Conservation (phyloP, 2,329 filamentous ascomycete genomes). For the Xylariaceae sp. region DNA sequence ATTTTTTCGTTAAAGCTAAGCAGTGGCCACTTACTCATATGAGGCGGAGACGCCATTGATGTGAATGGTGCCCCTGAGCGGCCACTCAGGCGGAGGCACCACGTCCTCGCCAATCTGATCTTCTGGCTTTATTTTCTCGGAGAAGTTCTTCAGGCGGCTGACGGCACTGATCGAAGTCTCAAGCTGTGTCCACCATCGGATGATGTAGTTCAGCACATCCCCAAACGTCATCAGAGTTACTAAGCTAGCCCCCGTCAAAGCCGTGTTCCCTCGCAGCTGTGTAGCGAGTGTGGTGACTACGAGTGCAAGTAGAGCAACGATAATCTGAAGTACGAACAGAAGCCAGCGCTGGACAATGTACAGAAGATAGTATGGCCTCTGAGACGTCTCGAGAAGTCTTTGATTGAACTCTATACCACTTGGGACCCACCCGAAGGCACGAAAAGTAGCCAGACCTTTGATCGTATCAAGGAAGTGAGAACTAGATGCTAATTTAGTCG, state of each 20-base stretch:
- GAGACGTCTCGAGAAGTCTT: slow-evolving; percentile 53
- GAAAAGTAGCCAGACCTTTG: slow-evolving; percentile 50
- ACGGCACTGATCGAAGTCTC: slow-evolving; percentile 41
- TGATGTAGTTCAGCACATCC: slow-evolving; percentile 30
- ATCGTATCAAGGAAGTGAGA: slow-evolving; percentile 52
- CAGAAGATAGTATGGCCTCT: slow-evolving; percentile 55
- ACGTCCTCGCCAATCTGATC: slow-evolving; percentile 29
- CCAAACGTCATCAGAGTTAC: slow-evolving; percentile 39
- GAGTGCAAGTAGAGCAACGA: slow-evolving; percentile 29
- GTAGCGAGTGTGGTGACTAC: slow-evolving; percentile 30
- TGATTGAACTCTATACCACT: slow-evolving; percentile 38
- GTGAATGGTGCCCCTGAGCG: slow-evolving; percentile 29
- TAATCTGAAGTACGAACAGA: slow-evolving; percentile 21
- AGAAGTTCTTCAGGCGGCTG: slow-evolving; percentile 32
- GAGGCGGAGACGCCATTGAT: slow-evolving; percentile 33
- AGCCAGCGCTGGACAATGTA: slow-evolving; percentile 48
- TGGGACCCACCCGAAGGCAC: slow-evolving; percentile 52
- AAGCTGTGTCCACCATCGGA: slow-evolving; percentile 34
- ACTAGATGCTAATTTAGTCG: slow-evolving; percentile 14
- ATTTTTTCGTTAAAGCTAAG: neutral
- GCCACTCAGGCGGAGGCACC: slow-evolving; percentile 33
- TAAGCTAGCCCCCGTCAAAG: slow-evolving; percentile 34
- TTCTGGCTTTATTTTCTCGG: slow-evolving; percentile 29
- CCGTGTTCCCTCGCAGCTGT: slow-evolving; percentile 27
- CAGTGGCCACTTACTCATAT: slow-evolving; percentile 23